These are phyloP conservation scores for Saccharomycopsis hybrid DNA, from an alignment of 1,139 yeast species.

Conservation along the genomic window DNA sequence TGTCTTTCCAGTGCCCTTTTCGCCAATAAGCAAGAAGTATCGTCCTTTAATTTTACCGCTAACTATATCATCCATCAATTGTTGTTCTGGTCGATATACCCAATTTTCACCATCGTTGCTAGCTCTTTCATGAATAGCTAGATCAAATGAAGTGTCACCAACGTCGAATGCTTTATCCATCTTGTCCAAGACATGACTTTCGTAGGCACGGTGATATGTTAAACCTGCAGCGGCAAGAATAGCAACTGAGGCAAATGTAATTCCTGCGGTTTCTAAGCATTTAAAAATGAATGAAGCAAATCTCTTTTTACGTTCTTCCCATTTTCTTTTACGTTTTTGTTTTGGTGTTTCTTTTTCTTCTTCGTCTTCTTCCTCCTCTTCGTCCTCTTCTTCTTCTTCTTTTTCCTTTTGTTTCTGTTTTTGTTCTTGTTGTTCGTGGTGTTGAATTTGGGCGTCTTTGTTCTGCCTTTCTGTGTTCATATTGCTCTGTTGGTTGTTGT, in stretches of 20 bases:
- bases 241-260: constrained; percentile 67
- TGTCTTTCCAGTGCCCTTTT: constrained; percentile 83
- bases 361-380: constrained; percentile 23
- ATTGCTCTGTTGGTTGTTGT: neutral
- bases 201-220: constrained; percentile 59
- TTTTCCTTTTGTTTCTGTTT: constrained; percentile 3
- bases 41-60: constrained; percentile 59
- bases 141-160: constrained; percentile 62
- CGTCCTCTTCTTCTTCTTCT: constrained; percentile 19
- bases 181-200: constrained; percentile 52
- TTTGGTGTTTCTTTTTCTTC: constrained; percentile 17
- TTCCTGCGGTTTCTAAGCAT: constrained; percentile 65
- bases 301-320: constrained; percentile 2
- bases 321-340: constrained; percentile 16
- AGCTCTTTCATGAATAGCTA: constrained; percentile 41
- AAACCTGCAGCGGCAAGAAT: constrained; percentile 70
- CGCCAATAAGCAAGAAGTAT: constrained; percentile 70
- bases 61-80: constrained; percentile 56
- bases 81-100: constrained; percentile 70
- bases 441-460: neutral
- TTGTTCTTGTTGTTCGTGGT: constrained; percentile 1
- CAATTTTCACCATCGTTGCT: constrained; percentile 35
- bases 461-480: neutral
- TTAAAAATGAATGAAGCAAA: constrained; percentile 29
- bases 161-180: constrained; percentile 62